Percentiles rank a stretch among this genome's conserved stretches.
Evolutionary conservation across 352 stramenopile genomes (phyloP).

Genomic region (Stramenopiles sp.): DNA sequence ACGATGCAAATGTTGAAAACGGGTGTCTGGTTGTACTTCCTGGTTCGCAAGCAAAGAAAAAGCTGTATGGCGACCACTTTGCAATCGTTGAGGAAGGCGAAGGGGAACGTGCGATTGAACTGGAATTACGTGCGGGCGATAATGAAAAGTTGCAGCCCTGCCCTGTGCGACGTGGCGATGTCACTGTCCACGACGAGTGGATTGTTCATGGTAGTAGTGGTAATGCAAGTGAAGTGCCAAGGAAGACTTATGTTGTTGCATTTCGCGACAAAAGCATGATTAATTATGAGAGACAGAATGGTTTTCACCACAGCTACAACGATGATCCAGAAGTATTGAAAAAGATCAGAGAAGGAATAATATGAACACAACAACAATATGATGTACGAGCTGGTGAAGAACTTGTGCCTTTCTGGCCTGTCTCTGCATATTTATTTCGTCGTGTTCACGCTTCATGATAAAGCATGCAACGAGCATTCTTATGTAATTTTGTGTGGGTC

Average conservation of each 20-base stretch:
- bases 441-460: too few species aligned
- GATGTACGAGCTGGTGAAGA: too few species aligned
- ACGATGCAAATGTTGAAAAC: slow-evolving; percentile 32
- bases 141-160: slow-evolving; percentile 27
- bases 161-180: slow-evolving; percentile 23
- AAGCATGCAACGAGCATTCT: too few species aligned
- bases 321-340: slow-evolving; percentile 18
- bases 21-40: slow-evolving; percentile 32
- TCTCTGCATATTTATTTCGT: too few species aligned
- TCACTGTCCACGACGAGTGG: slow-evolving; percentile 36
- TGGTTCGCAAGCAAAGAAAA: slow-evolving; percentile 23
- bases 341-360: background rate
- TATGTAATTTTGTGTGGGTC: too few species aligned
- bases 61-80: slow-evolving; percentile 23
- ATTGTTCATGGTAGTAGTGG: slow-evolving; percentile 32
- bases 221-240: slow-evolving; percentile 25
- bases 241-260: slow-evolving; percentile 33
- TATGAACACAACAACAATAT: too few species aligned
- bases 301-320: slow-evolving; percentile 36
- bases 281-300: slow-evolving; percentile 27
- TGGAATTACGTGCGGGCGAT: slow-evolving; percentile 29
- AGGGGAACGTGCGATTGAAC: slow-evolving; percentile 28
- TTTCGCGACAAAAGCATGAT: slow-evolving; percentile 29
- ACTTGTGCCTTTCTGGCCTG: too few species aligned
- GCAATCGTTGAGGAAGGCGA: slow-evolving; percentile 19